These are phyloP conservation scores for Erythrobasidium hasegawianum DNA, from an alignment of 1,284 basidiomycete genomes.

Conservation along the genomic window DNA sequence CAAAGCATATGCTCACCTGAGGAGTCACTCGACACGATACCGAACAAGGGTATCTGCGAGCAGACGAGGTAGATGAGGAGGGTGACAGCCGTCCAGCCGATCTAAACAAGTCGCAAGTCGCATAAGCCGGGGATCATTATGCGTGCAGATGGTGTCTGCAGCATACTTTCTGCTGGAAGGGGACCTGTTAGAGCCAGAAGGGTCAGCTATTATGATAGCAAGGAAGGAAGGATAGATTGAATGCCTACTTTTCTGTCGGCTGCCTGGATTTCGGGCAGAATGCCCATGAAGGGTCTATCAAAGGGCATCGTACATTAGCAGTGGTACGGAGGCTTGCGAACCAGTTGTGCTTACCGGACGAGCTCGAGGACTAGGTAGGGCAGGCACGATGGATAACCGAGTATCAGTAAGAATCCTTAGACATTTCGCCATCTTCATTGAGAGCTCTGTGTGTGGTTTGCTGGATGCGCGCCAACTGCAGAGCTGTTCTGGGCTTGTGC, in stretches of 20 bases:
- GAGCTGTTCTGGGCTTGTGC: too few species aligned
- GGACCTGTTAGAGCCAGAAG: slow-evolving; percentile 58
- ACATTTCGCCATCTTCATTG: background rate
- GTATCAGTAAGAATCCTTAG: background rate
- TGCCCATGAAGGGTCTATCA: slow-evolving; percentile 39
- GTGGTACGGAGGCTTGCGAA: background rate
- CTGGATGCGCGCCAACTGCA: too few species aligned
- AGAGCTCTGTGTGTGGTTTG: background rate
- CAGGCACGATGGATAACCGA: background rate
- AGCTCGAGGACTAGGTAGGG: slow-evolving; percentile 29
- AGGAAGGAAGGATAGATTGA: background rate
- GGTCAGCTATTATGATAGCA: background rate
- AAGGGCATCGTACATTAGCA: background rate
- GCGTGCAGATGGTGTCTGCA: too few species aligned
- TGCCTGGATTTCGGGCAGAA: slow-evolving; percentile 80
- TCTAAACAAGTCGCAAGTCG: too few species aligned
- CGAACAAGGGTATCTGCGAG: slow-evolving; percentile 89
- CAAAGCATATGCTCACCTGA: slow-evolving; percentile 57
- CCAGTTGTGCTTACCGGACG: slow-evolving; percentile 6
- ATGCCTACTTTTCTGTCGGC: slow-evolving; percentile 80
- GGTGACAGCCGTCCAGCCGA: slow-evolving; percentile 94
- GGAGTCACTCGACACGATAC: slow-evolving; percentile 96
- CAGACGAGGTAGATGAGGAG: slow-evolving; percentile 97
- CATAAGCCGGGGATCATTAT: too few species aligned
- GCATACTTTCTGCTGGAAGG: slow-evolving; percentile 65